These are phyloP conservation scores for Penicillium sumatraense DNA, from an alignment of 2,329 filamentous ascomycete genomes.

Conservation along the genomic window DNA sequence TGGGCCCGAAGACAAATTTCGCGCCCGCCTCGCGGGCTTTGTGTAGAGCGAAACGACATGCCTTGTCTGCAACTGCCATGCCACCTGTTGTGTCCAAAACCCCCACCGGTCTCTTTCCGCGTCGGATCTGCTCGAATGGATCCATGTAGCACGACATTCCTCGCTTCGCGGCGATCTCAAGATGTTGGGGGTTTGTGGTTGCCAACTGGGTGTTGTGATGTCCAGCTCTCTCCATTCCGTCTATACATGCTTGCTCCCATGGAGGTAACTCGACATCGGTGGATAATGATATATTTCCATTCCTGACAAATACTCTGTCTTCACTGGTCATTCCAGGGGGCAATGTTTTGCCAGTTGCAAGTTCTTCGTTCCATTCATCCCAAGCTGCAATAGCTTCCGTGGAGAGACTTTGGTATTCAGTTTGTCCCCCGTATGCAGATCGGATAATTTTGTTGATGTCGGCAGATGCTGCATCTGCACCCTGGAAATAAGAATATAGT, in stretches of 20 bases:
- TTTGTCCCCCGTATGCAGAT: constrained; percentile 48
- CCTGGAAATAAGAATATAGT: constrained; percentile 47
- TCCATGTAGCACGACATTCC: constrained; percentile 35
- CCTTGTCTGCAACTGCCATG: constrained; percentile 51
- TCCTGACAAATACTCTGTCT: constrained; percentile 43
- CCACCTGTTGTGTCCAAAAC: constrained; percentile 55
- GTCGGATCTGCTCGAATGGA: constrained; percentile 38
- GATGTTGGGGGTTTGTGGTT: neutral
- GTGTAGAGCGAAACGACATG: constrained; percentile 52
- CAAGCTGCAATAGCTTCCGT: constrained; percentile 49
- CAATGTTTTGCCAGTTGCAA: constrained; percentile 27
- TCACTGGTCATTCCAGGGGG: constrained; percentile 43
- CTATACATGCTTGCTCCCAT: constrained; percentile 45
- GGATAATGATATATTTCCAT: constrained; percentile 40
- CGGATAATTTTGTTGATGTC: constrained; percentile 54
- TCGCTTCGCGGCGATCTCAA: neutral
- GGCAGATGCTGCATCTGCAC: constrained; percentile 52
- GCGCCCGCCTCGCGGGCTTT: constrained; percentile 49
- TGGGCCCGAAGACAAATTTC: constrained; percentile 45
- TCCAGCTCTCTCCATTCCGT: constrained; percentile 43
- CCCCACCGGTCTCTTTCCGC: constrained; percentile 36
- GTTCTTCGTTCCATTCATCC: constrained; percentile 50
- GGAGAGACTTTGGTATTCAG: constrained; percentile 53
- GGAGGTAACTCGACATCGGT: constrained; percentile 13
- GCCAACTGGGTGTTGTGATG: constrained; percentile 6